Evolutionary conservation across 106 monocot genomes (phyloP).

Genomic region (Dendrobium chrysotoxum): DNA sequence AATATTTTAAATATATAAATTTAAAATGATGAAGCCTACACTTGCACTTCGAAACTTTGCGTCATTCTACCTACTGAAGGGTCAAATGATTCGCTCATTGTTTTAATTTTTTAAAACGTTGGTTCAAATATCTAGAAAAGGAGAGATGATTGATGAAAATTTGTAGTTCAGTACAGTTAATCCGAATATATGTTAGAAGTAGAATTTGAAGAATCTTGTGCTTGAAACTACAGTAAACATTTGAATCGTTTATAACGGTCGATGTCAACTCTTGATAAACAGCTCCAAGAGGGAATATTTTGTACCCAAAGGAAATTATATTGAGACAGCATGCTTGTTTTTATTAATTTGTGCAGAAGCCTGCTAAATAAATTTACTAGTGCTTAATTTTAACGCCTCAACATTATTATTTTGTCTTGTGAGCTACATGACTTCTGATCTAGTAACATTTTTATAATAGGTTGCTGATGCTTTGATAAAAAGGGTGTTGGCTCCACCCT

Average conservation of each 20-base stretch:
- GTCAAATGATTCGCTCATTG: no score
- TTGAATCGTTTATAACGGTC: background rate
- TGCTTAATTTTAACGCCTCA: background rate
- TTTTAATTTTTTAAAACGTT: no score
- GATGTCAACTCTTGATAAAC: background rate
- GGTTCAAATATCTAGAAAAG: no score
- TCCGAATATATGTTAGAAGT: no score
- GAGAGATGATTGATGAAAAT: no score
- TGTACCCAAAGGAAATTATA: background rate
- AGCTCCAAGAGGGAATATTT: background rate
- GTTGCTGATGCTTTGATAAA: constrained; percentile 73
- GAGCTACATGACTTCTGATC: background rate
- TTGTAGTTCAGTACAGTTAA: no score
- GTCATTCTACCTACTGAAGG: no score
- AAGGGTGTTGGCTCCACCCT: constrained; percentile 69
- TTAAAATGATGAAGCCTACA: no score
- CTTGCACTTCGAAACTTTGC: no score
- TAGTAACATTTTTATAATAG: constrained; percentile 16
- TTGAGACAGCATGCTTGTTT: background rate
- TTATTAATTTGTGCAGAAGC: background rate
- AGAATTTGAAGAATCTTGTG: no score
- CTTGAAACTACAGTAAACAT: no score
- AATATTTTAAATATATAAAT: no score
- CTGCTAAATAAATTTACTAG: background rate
- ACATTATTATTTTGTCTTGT: background rate